phyloP scores from a whole-genome alignment of 164 flowering plant species.

The Vitis cinerea region DNA sequence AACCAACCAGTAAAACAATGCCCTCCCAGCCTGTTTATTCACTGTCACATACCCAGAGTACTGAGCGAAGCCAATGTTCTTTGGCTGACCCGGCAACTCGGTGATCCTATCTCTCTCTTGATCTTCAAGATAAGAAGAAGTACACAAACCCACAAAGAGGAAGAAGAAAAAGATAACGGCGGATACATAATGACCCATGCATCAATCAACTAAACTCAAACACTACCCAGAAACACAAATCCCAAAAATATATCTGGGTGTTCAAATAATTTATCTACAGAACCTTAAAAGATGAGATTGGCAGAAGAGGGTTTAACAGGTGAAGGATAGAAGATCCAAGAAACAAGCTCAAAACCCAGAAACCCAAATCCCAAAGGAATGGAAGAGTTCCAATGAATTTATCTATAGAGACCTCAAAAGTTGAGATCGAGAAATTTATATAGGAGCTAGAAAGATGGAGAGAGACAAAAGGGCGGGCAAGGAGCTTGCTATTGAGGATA shows the following conservation, averaged over 20 bases:
- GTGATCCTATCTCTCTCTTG: conserved; percentile 66
- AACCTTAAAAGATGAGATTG: neutral
- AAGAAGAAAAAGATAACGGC: conserved; percentile 24
- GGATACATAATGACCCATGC: conserved; percentile 31
- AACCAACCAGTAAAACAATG: conserved; percentile 87
- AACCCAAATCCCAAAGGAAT: no score
- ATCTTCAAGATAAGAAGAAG: conserved; percentile 21
- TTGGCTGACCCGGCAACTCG: conserved; percentile 80
- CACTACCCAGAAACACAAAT: conserved; percentile 26
- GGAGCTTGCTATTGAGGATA: neutral
- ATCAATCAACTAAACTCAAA: conserved; percentile 13
- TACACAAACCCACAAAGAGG: conserved; percentile 20
- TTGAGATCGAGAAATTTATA: no score
- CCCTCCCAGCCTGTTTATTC: conserved; percentile 68
- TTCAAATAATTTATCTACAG: conserved; percentile 6
- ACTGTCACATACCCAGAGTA: conserved; percentile 92
- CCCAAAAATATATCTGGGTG: conserved; percentile 19
- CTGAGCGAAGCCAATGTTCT: conserved; percentile 65
- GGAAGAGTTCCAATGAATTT: no score
- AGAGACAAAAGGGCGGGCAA: neutral
- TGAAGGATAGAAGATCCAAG: neutral
- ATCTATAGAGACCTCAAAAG: no score
- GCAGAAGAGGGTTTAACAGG: no score
- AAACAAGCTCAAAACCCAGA: no score
- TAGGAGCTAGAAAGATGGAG: neutral